A percentile compares a stretch with the other conserved stretches of the same genome.
These are phyloP conservation scores for Aegle marmelos DNA, from an alignment of 345 rosid genomes.

Conservation along the genomic window DNA sequence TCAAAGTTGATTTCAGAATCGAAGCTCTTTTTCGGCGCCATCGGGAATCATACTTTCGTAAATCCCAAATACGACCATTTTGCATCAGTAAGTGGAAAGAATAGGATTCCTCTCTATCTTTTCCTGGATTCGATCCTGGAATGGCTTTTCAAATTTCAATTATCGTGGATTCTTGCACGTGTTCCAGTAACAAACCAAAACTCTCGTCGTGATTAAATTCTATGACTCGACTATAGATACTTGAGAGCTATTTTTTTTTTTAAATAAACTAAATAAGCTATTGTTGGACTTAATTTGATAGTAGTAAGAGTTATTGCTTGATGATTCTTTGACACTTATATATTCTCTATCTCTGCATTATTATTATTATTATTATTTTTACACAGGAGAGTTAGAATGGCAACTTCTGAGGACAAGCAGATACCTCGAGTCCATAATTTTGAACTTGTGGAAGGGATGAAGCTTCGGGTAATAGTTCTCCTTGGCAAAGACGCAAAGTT, in stretches of 20 bases:
- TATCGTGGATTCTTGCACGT: not conserved
- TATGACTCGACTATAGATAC: no score
- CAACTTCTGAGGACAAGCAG: conserved; percentile 33
- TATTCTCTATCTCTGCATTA: not conserved
- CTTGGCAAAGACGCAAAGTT: not conserved
- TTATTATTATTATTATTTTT: not conserved
- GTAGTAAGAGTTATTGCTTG: not conserved
- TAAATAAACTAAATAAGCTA: not conserved
- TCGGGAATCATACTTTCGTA: conserved; percentile 2
- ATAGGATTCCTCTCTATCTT: conserved; percentile 4
- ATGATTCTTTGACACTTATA: not conserved
- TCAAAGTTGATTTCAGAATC: conserved; percentile 14
- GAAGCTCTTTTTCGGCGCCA: not conserved
- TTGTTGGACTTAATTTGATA: not conserved
- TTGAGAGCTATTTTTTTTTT: no score
- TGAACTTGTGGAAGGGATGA: conserved; percentile 60
- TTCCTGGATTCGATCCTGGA: not conserved
- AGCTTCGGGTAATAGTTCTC: conserved; percentile 43
- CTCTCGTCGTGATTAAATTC: no score
- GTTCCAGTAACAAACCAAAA: not conserved
- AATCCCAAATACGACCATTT: not conserved
- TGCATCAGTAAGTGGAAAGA: not conserved
- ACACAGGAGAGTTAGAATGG: conserved; percentile 35
- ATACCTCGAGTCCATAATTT: conserved; percentile 34
- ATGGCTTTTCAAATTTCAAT: not conserved